Base-by-base conservation (phyloP, 2,329 filamentous ascomycete species). In the Penicillium sp. region DNA sequence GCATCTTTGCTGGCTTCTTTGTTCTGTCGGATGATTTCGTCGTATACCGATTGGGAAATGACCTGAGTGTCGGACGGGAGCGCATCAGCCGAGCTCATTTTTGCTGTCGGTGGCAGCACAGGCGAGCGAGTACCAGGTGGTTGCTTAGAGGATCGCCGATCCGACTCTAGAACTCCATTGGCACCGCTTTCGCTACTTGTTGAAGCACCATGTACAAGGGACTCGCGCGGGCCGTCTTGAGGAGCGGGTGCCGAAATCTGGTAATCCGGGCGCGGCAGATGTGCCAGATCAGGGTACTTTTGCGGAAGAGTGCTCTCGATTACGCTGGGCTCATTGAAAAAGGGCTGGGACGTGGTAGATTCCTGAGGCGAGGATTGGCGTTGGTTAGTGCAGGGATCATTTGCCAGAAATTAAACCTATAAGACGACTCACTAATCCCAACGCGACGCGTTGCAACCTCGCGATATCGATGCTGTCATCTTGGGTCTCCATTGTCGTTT, bases 21-120 rank as follows among this genome's bases (percentile, higher is more conserved):
- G 66, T 77, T 79, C 56, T 74, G 71, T 50, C 70, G 70, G 45
- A 81, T 73, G 41, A 81, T 68, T 21, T 70, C 73, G 59, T 81
- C 78, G 56, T 76, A 80, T 23, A 79, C 74, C 13, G 79, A 80
- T 60, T 79, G 79, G 5, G 80, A 81, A 47, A 82, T 70, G 17
- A 77, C 74, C 66, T 82, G 79, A 9, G 80, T 82, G 63, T 81
- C 79, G 23, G 76, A 74, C 26, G 76, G 72, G 4, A 69, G 67
- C 49, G 70, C 70, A n/a, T 75, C 73, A 30, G 69, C 71, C 23
- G 72, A 72, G 41, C 68, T 71, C 76, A 79, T 79, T 51, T 72
- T 75, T 38, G 58, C 64, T 38, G 59, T 23, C 38, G 68, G 69
- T 31, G 68, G 68, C 7, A 68, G 68, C 7, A 68, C 67, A 8